phyloP scores from a whole-genome alignment of 2,329 filamentous ascomycete genomes.

The Aspergillus vadensis region DNA sequence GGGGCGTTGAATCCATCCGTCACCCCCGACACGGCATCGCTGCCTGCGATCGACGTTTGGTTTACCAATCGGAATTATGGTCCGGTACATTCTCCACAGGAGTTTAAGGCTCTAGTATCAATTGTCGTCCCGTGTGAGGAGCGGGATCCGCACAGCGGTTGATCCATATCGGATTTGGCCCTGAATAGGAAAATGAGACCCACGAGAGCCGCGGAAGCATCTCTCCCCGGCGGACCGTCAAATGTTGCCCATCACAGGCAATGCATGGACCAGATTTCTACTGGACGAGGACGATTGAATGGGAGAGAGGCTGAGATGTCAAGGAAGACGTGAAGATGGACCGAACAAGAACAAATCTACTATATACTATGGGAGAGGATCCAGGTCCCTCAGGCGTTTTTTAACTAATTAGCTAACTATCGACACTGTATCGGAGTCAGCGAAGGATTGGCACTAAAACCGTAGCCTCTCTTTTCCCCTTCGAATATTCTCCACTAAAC shows the following conservation, averaged over 20 bases:
- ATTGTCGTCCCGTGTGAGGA: neutral
- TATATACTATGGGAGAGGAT: too few species aligned
- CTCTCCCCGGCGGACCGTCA: neutral
- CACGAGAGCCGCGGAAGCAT: neutral
- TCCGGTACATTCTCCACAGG: neutral
- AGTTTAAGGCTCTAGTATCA: neutral
- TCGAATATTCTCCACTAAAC: too few species aligned
- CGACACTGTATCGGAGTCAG: too few species aligned
- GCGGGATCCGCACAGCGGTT: neutral
- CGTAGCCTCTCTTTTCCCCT: too few species aligned
- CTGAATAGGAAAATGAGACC: neutral
- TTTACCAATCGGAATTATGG: neutral
- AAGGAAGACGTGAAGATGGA: neutral
- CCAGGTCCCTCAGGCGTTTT: too few species aligned
- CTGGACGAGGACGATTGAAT: neutral
- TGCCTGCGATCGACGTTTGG: neutral
- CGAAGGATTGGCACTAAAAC: too few species aligned
- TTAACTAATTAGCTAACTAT: too few species aligned
- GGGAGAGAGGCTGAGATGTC: neutral
- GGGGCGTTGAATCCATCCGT: neutral
- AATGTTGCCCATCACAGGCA: neutral
- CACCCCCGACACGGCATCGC: neutral
- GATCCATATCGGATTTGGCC: neutral
- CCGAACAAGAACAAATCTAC: too few species aligned
- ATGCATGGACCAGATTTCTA: neutral